phyloP scores from a whole-genome alignment of 2,329 filamentous ascomycete genomes.

The Penicillium paneum region DNA sequence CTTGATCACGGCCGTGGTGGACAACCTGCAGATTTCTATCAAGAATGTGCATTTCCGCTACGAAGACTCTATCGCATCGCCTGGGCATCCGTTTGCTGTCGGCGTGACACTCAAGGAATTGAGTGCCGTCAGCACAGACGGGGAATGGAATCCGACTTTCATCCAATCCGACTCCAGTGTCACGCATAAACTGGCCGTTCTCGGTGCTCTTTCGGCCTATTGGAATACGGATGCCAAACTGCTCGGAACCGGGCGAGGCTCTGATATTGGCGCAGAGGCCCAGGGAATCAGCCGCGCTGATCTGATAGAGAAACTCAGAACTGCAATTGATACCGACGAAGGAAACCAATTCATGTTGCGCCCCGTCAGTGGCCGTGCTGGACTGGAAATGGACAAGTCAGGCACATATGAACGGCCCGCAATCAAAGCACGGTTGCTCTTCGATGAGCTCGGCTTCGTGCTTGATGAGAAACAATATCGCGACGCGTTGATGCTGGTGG shows the following conservation, averaged over 20 bases:
- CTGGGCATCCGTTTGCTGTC: slow-evolving; percentile 89
- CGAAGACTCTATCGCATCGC: slow-evolving; percentile 93
- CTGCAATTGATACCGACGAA: slow-evolving; percentile 73
- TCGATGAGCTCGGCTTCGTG: slow-evolving; percentile 97
- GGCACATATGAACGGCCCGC: slow-evolving; percentile 75
- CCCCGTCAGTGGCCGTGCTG: slow-evolving; percentile 91
- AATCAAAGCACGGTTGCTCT: slow-evolving; percentile 84
- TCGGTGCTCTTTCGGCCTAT: slow-evolving; percentile 88
- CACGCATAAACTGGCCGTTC: slow-evolving; percentile 89
- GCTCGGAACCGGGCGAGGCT: slow-evolving; percentile 76
- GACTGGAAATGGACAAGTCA: slow-evolving; percentile 91
- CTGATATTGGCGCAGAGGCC: slow-evolving; percentile 54
- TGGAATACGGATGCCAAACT: slow-evolving; percentile 95
- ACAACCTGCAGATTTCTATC: slow-evolving; percentile 95
- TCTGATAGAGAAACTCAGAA: slow-evolving; percentile 71
- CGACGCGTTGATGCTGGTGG: slow-evolving; percentile 95
- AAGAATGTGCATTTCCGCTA: slow-evolving; percentile 99
- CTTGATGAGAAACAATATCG: slow-evolving; percentile 97
- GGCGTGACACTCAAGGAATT: slow-evolving; percentile 93
- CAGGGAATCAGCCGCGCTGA: slow-evolving; percentile 67
- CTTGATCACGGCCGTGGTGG: slow-evolving; percentile 91
- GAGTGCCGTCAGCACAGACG: slow-evolving; percentile 93
- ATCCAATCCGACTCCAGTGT: slow-evolving; percentile 80
- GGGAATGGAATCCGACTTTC: slow-evolving; percentile 92
- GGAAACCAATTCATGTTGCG: slow-evolving; percentile 93